Evolutionary conservation across 1,139 yeast species (phyloP), one percentile per base, ranked within the genome.

Genomic region (Saccharomyces uvarum): DNA sequence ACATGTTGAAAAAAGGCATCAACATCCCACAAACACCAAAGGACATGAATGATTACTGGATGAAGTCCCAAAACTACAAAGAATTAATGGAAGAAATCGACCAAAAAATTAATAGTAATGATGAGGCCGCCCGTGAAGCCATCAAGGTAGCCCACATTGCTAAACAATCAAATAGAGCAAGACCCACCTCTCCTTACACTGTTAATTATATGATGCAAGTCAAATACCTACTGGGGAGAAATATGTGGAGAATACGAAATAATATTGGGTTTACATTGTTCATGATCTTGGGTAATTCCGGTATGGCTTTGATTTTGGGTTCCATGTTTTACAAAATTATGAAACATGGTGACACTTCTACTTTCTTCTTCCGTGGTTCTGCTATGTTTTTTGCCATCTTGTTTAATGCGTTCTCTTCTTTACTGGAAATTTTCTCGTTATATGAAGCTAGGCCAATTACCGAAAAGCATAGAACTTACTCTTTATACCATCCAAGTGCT

Each of bases 21-120:
- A 48, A 46, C 48, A 89, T 84, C 41, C 95, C 95, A 38, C 74
- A 77, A 55, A 82, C 89, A 7, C 78, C 93, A 3, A 73, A 74
- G 51, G 93, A 87, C 63, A 86, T 86, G 66, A 82, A 80, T 54
- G 73, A 71, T 2, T 77, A 78, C 64, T 87, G 93, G 93, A 76
- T 73, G 60, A 69, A 72, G 13, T 83, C 89, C 2, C 76, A 77
- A 4, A 79, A 82, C 56, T 79, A 80, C 63, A 62, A 68, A 2
- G 67, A 66, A 3, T 66, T 78, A 19, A 54, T 70, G 27, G 54
- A 54, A 16, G 78, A 77, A 53, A 71, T 78, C 59, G 79, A 76
- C 14, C 65, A 64, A 14, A 73, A 66, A 60, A 55, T 48, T 50
- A 54, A 42, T 33, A 55, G 54, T 48, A 55, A 55, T 27, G 52